Evolutionary conservation across 1,284 basidiomycete genomes (phyloP).

Genomic region (Malassezia psittaci): DNA sequence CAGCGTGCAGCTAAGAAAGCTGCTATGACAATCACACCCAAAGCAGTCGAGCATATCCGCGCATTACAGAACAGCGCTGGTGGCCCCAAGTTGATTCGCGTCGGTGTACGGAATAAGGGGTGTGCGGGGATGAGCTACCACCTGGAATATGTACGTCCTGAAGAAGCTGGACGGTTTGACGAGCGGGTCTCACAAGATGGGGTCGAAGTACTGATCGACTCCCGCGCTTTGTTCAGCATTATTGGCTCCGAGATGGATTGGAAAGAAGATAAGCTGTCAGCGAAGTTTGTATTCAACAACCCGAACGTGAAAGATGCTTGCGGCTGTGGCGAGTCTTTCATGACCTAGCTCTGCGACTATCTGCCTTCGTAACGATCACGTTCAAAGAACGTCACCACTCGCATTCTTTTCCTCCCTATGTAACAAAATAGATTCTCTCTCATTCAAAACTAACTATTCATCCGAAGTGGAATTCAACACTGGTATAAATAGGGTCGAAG

Average conservation of each 20-base stretch:
- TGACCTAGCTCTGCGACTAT: constrained; percentile 7
- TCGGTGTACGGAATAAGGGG: constrained; percentile 95
- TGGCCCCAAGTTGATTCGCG: constrained; percentile 77
- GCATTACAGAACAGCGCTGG: constrained; percentile 63
- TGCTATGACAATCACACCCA: constrained; percentile 54
- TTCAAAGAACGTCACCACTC: too few species aligned
- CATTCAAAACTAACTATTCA: not conserved
- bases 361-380: too few species aligned
- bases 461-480: constrained; percentile 9
- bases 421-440: too few species aligned
- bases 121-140: constrained; percentile 97
- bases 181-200: constrained; percentile 68
- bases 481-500: not conserved
- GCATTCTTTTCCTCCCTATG: too few species aligned
- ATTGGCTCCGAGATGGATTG: constrained; percentile 99
- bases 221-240: constrained; percentile 92
- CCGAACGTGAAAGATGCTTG: constrained; percentile 67
- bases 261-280: constrained; percentile 58
- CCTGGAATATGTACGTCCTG: constrained; percentile 70
- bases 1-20: constrained; percentile 14
- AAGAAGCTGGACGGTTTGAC: constrained; percentile 73
- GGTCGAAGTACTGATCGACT: constrained; percentile 86
- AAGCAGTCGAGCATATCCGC: constrained; percentile 55
- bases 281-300: constrained; percentile 82
- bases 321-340: constrained; percentile 77